Evolutionary conservation across 306 rosid genomes (phyloP), one percentile per base, ranked within the genome.

Genomic region (Cucumis sativus): DNA sequence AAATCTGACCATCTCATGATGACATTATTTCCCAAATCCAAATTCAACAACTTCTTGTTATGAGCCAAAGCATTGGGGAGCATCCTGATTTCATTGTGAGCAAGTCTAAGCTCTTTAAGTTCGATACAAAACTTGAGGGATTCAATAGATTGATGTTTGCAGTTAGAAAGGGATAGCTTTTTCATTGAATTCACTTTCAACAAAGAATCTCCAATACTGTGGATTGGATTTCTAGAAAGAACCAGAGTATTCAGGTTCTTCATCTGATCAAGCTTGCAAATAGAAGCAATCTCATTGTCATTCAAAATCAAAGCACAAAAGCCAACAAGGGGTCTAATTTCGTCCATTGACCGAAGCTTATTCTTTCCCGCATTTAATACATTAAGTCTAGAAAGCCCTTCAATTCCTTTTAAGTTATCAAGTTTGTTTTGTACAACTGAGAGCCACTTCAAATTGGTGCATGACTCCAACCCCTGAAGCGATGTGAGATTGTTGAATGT

Each of bases 171-270:
- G 66, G 98, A 90, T 12, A 92, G 93, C 96, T 95, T 92, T 43
- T 81, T 84, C 23, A 95, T 61, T 61, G 91, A 88, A 73, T 83
- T 87, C 82, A 87, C 85, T 81, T 92, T 92, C 82, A 77, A 72
- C 25, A 95, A 79, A 80, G 93, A 87, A 55, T 90, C 89, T 9
- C 97, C 96, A 85, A 95, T 88, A 52, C 82, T 86, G 78, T 59
- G 28, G 21, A 92, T 89, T 52, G 95, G 97, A 83, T 95, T 95
- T 84, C 85, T 95, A 8, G 98, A 95, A 73, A 95, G 90, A 85
- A 95, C 97, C 51, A 94, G 90, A 80, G 98, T 94, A 77, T 92
- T 92, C 95, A 94, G 85, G 21, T 90, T 89, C 81, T 86, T 90
- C 88, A 95, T 73, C 76, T 79, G 89, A 78, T 88, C 90, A 84